phyloP scores from a whole-genome alignment of 2,329 filamentous ascomycete genomes.

The Talaromyces sp. region DNA sequence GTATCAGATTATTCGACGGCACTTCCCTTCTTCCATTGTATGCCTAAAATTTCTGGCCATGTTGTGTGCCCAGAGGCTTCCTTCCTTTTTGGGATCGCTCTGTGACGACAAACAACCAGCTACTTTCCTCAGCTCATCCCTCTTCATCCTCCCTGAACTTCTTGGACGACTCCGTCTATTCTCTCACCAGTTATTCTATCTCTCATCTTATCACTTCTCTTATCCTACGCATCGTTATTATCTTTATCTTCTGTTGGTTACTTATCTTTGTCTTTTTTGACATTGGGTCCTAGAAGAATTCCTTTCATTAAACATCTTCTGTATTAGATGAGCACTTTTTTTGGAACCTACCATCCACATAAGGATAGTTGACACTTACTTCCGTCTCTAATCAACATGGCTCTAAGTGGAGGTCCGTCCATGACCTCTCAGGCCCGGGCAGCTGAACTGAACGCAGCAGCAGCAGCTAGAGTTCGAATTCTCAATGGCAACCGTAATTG shows the following conservation, averaged over 20 bases:
- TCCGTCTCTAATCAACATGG: constrained; percentile 8
- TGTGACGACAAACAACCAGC: not conserved
- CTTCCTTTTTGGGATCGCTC: constrained; percentile 8
- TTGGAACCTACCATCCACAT: not conserved
- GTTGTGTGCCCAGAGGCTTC: not conserved
- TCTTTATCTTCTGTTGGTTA: not conserved
- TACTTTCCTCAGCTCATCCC: not conserved
- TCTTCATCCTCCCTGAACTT: not conserved
- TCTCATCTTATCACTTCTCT: not conserved
- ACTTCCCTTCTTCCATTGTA: not conserved
- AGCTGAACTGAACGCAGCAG: constrained; percentile 20
- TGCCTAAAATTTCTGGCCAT: not conserved
- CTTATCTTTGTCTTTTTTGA: not conserved
- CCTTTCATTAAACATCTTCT: not conserved
- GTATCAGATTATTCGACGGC: not conserved
- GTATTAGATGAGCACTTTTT: not conserved
- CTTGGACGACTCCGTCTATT: not conserved
- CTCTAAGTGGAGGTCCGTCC: constrained; percentile 15
- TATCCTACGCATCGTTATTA: not conserved
- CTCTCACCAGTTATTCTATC: not conserved
- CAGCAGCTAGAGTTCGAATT: constrained; percentile 17
- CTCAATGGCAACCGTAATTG: constrained; percentile 6
- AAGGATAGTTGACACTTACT: not conserved
- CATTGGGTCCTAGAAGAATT: not conserved
- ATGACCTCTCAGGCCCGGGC: constrained; percentile 21